These are phyloP conservation scores for Penicillium paradoxum DNA, from an alignment of 495 filamentous ascomycete genomes.

Conservation along the genomic window DNA sequence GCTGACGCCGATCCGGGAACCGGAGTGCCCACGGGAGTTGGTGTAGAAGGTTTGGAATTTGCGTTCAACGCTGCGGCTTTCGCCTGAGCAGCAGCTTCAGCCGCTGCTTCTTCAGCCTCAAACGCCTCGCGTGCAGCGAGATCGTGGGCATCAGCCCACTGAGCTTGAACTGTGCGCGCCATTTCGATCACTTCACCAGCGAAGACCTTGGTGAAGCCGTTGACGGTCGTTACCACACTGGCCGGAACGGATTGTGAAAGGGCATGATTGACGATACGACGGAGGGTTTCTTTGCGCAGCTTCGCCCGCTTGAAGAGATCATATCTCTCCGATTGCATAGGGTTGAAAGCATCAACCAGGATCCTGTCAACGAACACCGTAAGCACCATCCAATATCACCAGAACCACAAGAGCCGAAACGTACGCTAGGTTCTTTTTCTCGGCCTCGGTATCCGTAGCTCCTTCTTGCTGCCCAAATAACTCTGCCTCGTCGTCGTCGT, in stretches of 20 bases:
- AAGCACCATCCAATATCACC: conserved; percentile 5
- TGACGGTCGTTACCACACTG: conserved; percentile 72
- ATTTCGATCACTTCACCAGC: conserved; percentile 78
- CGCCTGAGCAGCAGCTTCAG: conserved; percentile 39
- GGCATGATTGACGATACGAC: conserved; percentile 77
- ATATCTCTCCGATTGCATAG: conserved; percentile 65
- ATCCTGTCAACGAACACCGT: conserved; percentile 40
- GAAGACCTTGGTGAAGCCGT: conserved; percentile 77
- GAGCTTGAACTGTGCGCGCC: conserved; percentile 69
- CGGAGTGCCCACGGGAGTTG: conserved; percentile 17
- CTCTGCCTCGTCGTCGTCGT: conserved; percentile 59
- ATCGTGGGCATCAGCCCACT: conserved; percentile 61
- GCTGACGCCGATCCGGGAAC: neutral
- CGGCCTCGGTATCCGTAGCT: conserved; percentile 59
- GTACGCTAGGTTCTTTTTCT: conserved; percentile 64
- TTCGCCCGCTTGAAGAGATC: conserved; percentile 68
- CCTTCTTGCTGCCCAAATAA: conserved; percentile 57
- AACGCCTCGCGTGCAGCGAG: conserved; percentile 31
- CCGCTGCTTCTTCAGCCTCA: conserved; percentile 31
- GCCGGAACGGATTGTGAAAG: conserved; percentile 81
- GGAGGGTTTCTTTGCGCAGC: conserved; percentile 57
- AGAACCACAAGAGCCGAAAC: conserved; percentile 16
- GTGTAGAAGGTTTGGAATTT: conserved; percentile 14
- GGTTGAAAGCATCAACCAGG: conserved; percentile 63
- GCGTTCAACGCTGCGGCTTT: conserved; percentile 23